A percentile compares a stretch with the other conserved stretches of the same genome.
phyloP scores from a whole-genome alignment of 768 basidiomycete genomes.

The Lentinula lateritia region DNA sequence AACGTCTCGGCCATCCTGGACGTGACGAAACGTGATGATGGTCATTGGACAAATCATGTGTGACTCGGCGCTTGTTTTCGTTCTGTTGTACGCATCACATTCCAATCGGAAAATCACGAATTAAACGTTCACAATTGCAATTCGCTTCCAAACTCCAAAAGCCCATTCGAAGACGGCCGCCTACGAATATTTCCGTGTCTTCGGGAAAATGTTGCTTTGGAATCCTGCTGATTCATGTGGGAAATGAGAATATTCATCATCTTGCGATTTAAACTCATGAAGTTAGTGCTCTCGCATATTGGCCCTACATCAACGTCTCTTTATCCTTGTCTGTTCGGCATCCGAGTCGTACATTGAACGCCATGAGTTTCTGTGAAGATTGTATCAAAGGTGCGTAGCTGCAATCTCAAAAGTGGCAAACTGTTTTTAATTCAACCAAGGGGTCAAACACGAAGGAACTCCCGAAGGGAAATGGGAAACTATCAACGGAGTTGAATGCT shows the following conservation, averaged over 20 bases:
- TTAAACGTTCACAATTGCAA: too few species aligned
- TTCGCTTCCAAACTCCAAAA: too few species aligned
- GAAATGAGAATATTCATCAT: not conserved
- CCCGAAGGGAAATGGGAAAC: constrained; percentile 25
- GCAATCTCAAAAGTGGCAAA: not conserved
- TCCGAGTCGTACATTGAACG: too few species aligned
- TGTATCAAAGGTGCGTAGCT: constrained; percentile 1
- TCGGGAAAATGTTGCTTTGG: not conserved
- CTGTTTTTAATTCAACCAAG: not conserved
- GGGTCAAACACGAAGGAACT: not conserved
- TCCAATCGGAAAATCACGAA: too few species aligned
- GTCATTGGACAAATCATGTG: not conserved
- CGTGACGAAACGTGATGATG: not conserved
- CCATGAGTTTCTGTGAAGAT: constrained; percentile 6
- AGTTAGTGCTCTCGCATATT: too few species aligned
- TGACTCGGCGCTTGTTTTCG: not conserved
- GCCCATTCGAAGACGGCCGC: too few species aligned
- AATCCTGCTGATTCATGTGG: not conserved
- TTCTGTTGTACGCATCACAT: too few species aligned
- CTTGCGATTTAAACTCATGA: too few species aligned
- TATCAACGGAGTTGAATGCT: constrained; percentile 33
- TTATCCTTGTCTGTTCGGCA: too few species aligned
- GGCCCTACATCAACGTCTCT: too few species aligned
- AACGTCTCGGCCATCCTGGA: constrained; percentile 67
- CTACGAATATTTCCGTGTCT: not conserved